These are phyloP conservation scores for Heimioporus retisporus DNA, from an alignment of 1,284 basidiomycete genomes.

Conservation along the genomic window DNA sequence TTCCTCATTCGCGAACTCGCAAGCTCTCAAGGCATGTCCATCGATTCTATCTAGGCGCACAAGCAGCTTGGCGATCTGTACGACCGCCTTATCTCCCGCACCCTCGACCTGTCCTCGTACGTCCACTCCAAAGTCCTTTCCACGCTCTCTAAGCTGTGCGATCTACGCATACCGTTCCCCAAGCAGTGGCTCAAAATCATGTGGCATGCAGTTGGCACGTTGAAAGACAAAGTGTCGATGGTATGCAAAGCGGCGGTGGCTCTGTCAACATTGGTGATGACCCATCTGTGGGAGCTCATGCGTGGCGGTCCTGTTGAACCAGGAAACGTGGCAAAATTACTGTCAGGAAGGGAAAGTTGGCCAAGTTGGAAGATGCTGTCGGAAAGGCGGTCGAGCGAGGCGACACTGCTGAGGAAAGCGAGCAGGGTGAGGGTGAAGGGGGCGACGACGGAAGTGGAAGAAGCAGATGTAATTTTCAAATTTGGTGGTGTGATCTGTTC, in stretches of 20 bases:
- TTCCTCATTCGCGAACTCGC: slow-evolving; percentile 85
- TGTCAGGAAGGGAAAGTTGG: slow-evolving; percentile 75
- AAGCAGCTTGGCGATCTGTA: slow-evolving; percentile 91
- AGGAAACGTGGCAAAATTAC: slow-evolving; percentile 80
- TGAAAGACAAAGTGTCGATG: slow-evolving; percentile 93
- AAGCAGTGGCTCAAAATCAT: slow-evolving; percentile 88
- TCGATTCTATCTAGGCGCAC: slow-evolving; percentile 69
- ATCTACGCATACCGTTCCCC: slow-evolving; percentile 84
- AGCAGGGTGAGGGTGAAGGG: slow-evolving; percentile 50
- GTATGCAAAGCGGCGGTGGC: slow-evolving; percentile 91
- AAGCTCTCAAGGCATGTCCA: slow-evolving; percentile 56
- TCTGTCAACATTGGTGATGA: slow-evolving; percentile 85
- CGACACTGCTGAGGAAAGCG: slow-evolving; percentile 46
- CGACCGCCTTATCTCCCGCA: slow-evolving; percentile 87
- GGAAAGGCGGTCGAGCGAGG: slow-evolving; percentile 66
- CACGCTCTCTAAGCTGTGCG: slow-evolving; percentile 79
- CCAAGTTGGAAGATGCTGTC: slow-evolving; percentile 63
- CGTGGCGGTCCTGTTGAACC: slow-evolving; percentile 86
- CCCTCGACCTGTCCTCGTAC: slow-evolving; percentile 91
- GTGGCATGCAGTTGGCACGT: slow-evolving; percentile 78
- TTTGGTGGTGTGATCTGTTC: not conserved
- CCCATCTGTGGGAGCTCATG: slow-evolving; percentile 88
- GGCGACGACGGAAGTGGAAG: slow-evolving; percentile 43
- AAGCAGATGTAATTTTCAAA: slow-evolving; percentile 29
- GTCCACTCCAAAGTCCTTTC: slow-evolving; percentile 91